A percentile compares a stretch with the other conserved stretches of the same genome.
Conservation (phyloP, 495 filamentous ascomycete genomes). For the Podospora sp. region DNA sequence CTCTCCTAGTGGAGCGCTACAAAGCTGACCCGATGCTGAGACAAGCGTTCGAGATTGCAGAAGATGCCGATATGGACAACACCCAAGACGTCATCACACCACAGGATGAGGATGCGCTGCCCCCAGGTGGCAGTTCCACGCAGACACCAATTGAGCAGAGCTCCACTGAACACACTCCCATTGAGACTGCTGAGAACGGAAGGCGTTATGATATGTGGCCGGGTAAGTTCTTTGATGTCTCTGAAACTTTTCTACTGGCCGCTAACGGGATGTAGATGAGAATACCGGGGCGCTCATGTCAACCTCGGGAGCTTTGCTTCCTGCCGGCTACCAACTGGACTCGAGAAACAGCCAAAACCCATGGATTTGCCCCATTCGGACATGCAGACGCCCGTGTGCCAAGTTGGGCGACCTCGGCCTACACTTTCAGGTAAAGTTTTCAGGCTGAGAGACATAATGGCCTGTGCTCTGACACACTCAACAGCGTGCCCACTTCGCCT, state of each 20-base stretch:
- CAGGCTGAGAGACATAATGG: background rate
- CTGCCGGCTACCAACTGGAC: constrained; percentile 30
- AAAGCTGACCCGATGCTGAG: background rate
- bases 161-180: background rate
- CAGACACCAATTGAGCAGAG: too few relatives aligned
- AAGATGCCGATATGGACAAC: too few relatives aligned
- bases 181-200: constrained; percentile 30
- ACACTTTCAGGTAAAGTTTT: constrained; percentile 30
- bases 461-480: background rate
- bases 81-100: too few relatives aligned
- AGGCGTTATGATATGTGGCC: constrained; percentile 36
- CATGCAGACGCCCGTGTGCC: constrained; percentile 22
- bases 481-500: constrained; percentile 30
- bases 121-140: too few relatives aligned
- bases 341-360: constrained; percentile 13
- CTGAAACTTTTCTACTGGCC: background rate
- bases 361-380: constrained; percentile 34
- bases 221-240: constrained; percentile 19
- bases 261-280: constrained; percentile 5
- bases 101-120: too few relatives aligned
- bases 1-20: background rate
- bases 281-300: constrained; percentile 14
- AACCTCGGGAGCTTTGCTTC: constrained; percentile 26
- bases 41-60: too few relatives aligned
- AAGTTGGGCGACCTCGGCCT: constrained; percentile 23